A percentile compares a stretch with the other conserved stretches of the same genome.
Evolutionary conservation across 1,139 yeast species (phyloP).

Genomic region (Debaryomycetaceae sp.): DNA sequence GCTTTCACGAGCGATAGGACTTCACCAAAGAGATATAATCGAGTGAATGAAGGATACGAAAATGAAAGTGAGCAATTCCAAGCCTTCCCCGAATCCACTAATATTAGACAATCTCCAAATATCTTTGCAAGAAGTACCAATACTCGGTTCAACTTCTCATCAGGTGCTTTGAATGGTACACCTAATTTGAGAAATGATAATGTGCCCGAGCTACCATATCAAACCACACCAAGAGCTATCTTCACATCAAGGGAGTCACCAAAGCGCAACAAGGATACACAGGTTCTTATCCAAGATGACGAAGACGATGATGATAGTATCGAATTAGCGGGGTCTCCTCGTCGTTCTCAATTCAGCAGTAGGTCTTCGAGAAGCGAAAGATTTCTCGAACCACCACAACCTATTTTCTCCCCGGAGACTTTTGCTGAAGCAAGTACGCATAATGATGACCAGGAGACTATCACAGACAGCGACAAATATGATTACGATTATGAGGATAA

Average conservation of each 20-base stretch:
- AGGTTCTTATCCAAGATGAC: slow-evolving; percentile 40
- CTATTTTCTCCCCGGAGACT: slow-evolving; percentile 60
- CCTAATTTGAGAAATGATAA: slow-evolving; percentile 21
- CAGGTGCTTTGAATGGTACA: slow-evolving; percentile 18
- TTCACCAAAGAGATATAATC: slow-evolving; percentile 37
- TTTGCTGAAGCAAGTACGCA: slow-evolving; percentile 58
- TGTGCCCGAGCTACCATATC: neutral
- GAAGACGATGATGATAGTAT: slow-evolving; percentile 31
- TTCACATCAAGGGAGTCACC: slow-evolving; percentile 68
- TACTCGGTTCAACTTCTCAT: slow-evolving; percentile 12
- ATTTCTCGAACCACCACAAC: slow-evolving; percentile 60
- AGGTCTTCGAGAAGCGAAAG: slow-evolving; percentile 44
- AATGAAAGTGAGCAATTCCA: slow-evolving; percentile 19
- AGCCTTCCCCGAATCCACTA: slow-evolving; percentile 27
- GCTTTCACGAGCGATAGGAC: slow-evolving; percentile 40
- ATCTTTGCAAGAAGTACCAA: slow-evolving; percentile 52
- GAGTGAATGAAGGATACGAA: slow-evolving; percentile 20
- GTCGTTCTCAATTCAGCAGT: slow-evolving; percentile 24
- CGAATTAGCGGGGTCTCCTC: slow-evolving; percentile 30
- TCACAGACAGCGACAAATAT: slow-evolving; percentile 16
- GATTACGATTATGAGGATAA: slow-evolving; percentile 39
- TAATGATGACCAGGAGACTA: slow-evolving; percentile 37
- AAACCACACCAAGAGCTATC: slow-evolving; percentile 47
- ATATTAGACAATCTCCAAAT: slow-evolving; percentile 39
- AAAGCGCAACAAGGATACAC: slow-evolving; percentile 48